These are phyloP conservation scores for Solanum piurae DNA, from an alignment of 257 asterid genomes.

Conservation along the genomic window DNA sequence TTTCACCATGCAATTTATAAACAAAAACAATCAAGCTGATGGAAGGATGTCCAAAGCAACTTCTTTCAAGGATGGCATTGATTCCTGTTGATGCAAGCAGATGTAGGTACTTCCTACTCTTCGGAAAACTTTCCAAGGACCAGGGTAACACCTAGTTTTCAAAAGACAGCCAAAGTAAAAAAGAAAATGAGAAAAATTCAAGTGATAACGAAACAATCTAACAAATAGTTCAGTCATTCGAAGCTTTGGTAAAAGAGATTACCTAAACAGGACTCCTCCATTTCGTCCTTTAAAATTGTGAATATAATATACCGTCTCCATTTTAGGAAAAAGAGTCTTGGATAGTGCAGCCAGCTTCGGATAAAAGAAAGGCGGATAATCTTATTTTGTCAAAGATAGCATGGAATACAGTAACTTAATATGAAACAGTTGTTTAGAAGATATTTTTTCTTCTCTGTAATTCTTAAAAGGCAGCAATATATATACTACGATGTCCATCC, in stretches of 20 bases:
- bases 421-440: not conserved
- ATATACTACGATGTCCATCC: not conserved
- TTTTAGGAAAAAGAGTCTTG: constrained; percentile 53
- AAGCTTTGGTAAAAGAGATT: not conserved
- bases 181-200: not conserved
- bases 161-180: not conserved
- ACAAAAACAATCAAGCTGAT: constrained; percentile 20
- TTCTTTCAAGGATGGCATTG: constrained; percentile 83
- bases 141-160: constrained; percentile 61
- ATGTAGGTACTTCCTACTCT: constrained; percentile 42
- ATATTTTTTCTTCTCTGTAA: not conserved
- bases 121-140: constrained; percentile 70
- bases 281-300: constrained; percentile 87
- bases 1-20: not conserved
- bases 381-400: constrained; percentile 31
- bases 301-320: constrained; percentile 88
- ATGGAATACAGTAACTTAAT: not conserved
- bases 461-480: not conserved
- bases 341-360: constrained; percentile 83
- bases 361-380: constrained; percentile 86
- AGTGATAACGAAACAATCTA: not conserved
- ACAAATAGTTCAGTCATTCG: not conserved
- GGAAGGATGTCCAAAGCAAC: constrained; percentile 86
- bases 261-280: constrained; percentile 89
- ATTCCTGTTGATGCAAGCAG: constrained; percentile 63